These are phyloP conservation scores for Protomyces inundatus DNA, from an alignment of 1,139 yeast genomes.

Conservation along the genomic window DNA sequence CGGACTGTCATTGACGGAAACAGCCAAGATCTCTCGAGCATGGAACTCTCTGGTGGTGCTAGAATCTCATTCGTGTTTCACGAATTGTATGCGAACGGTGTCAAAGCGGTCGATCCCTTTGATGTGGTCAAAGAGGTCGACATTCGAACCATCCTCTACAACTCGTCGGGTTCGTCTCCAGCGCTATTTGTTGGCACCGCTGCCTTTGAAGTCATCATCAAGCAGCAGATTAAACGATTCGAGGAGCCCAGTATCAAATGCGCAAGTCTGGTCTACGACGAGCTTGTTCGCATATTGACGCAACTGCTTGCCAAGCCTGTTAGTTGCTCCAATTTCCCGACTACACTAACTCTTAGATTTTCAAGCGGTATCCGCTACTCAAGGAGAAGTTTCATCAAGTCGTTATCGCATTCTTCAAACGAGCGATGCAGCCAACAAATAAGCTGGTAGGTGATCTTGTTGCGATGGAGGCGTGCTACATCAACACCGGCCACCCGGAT, in stretches of 20 bases:
- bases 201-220: constrained; percentile 93
- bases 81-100: constrained; percentile 90
- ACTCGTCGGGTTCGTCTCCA: constrained; percentile 97
- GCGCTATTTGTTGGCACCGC: constrained; percentile 95
- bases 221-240: constrained; percentile 88
- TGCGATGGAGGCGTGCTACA: constrained; percentile 81
- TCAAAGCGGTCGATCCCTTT: constrained; percentile 88
- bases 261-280: constrained; percentile 87
- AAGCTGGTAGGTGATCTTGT: constrained; percentile 78
- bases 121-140: constrained; percentile 96
- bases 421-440: constrained; percentile 76
- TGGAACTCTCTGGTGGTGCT: constrained; percentile 94
- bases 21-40: constrained; percentile 76
- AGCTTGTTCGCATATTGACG: constrained; percentile 80
- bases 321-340: background rate
- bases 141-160: constrained; percentile 86
- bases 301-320: constrained; percentile 72
- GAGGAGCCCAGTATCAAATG: constrained; percentile 91
- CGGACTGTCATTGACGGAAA: constrained; percentile 90
- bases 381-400: constrained; percentile 78
- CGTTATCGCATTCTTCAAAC: constrained; percentile 75
- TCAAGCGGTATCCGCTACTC: constrained; percentile 81
- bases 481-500: constrained; percentile 97
- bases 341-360: constrained; percentile 39
- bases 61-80: constrained; percentile 96